A percentile compares a stretch with the other conserved stretches of the same genome.
These are phyloP conservation scores for Astraeus odoratus DNA, from an alignment of 768 basidiomycete genomes.

Conservation along the genomic window DNA sequence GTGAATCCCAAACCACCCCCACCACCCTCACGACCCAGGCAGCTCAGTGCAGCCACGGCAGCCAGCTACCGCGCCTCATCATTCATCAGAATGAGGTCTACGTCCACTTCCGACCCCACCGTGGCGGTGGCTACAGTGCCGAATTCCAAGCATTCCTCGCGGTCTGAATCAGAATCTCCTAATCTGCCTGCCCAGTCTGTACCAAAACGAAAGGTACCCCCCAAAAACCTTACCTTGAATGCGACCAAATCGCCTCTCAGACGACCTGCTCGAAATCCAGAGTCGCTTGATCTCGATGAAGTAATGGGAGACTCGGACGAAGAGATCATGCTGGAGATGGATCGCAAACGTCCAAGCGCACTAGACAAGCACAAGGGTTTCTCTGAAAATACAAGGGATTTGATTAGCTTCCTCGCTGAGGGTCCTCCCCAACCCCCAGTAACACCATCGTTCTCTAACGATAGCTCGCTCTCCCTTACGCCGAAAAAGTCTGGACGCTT, in stretches of 20 bases:
- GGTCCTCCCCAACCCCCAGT: constrained; percentile 41
- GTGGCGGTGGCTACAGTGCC: constrained; percentile 5
- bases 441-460: constrained; percentile 23
- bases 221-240: constrained; percentile 25
- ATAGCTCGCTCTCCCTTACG: constrained; percentile 37
- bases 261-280: constrained; percentile 50
- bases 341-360: constrained; percentile 36
- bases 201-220: constrained; percentile 17
- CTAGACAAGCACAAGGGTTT: constrained; percentile 28
- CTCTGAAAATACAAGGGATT: constrained; percentile 40
- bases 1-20: constrained; percentile 23
- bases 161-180: constrained; percentile 24
- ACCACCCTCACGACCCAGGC: constrained; percentile 38
- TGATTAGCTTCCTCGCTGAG: constrained; percentile 53
- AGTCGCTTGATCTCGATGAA: constrained; percentile 71
- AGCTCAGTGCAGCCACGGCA: constrained; percentile 38
- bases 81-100: constrained; percentile 22
- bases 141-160: constrained; percentile 22
- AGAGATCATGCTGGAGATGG: constrained; percentile 33
- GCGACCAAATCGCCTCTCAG: constrained; percentile 24
- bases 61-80: constrained; percentile 26
- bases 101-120: constrained; percentile 27
- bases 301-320: constrained; percentile 66
- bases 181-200: constrained; percentile 15
- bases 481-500: constrained; percentile 53